Percentiles rank a stretch among this genome's conserved stretches.
These are phyloP conservation scores for Chytriomyces hyalinus DNA, from an alignment of 192 early-diverging fungal genomes.

Conservation along the genomic window DNA sequence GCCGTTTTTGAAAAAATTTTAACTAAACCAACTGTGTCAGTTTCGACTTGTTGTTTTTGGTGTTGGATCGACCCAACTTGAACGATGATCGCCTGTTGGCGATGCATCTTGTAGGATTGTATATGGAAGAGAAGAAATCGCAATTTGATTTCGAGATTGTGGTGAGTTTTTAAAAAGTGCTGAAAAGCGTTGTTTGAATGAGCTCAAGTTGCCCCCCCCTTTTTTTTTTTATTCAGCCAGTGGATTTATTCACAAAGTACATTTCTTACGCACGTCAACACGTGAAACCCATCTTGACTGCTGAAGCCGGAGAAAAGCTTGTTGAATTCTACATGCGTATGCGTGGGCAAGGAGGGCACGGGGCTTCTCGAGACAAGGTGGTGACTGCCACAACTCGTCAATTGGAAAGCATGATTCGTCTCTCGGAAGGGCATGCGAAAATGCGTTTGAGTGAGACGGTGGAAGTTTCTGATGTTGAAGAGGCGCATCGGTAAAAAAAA, in stretches of 20 bases:
- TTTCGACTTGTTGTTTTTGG: constrained; percentile 92
- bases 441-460: constrained; percentile 82
- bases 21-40: constrained; percentile 34
- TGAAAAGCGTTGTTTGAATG: constrained; percentile 18
- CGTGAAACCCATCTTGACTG: constrained; percentile 74
- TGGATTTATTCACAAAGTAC: constrained; percentile 88
- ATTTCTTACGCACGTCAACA: constrained; percentile 85
- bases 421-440: constrained; percentile 90
- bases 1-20: background rate
- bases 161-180: constrained; percentile 39
- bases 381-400: constrained; percentile 91
- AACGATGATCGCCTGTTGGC: constrained; percentile 84
- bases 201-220: background rate
- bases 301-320: constrained; percentile 76
- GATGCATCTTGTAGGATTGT: constrained; percentile 84
- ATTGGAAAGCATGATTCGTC: constrained; percentile 96
- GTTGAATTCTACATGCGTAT: constrained; percentile 83
- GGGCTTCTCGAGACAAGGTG: constrained; percentile 39
- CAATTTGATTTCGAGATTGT: constrained; percentile 43
- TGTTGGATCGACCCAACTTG: constrained; percentile 90
- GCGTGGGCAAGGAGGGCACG: constrained; percentile 68
- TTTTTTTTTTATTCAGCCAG: constrained; percentile 52
- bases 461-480: constrained; percentile 81
- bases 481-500: constrained; percentile 71
- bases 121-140: constrained; percentile 68